Evolutionary conservation across 306 rosid genomes (phyloP), one percentile per base, ranked within the genome.

Genomic region (Prunus dulcis): DNA sequence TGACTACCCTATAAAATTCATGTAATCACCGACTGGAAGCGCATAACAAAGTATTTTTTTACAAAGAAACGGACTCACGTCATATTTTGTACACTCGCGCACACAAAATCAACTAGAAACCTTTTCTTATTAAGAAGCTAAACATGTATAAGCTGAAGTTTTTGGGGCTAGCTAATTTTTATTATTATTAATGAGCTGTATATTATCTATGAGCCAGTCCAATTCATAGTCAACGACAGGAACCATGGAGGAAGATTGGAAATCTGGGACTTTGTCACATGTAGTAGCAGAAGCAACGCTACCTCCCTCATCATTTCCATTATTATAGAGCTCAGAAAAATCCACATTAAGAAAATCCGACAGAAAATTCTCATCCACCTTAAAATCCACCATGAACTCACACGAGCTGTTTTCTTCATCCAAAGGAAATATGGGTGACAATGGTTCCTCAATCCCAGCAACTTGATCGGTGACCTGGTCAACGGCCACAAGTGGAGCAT

Each of bases 291-390:
- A 38, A 30, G 27, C 50, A 67, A 12, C 22, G 28, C 47, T 46
- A 20, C 75, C 41, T 4, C 62, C 79, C 58, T 53, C 80, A 28
- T 17, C 66, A 50, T 11, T 49, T 19, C 64, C 45, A 78, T 58
- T 76, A 32, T 61, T 52, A 66, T 78, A 50, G 15, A 71, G 47
- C 75, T 77, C 70, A 0, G 90, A 65, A 28, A 82, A 72, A 69
- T 88, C 88, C 75, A 79, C 73, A 65, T 81, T 67, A 10, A 88
- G 81, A 8, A 86, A 56, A 74, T 86, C 91, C 32, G 89, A 77
- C 15, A 86, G 82, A 60, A 84, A 61, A 67, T 64, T 72, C 1
- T 74, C 88, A 41, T 84, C 90, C 76, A 76, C 47, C 67, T 87
- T 83, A 64, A 87, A 86, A 32, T 88, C 89, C 55, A 14, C 71